Base-by-base conservation (phyloP, 192 early-diverging fungal species). In the Entomortierella chlamydospora region DNA sequence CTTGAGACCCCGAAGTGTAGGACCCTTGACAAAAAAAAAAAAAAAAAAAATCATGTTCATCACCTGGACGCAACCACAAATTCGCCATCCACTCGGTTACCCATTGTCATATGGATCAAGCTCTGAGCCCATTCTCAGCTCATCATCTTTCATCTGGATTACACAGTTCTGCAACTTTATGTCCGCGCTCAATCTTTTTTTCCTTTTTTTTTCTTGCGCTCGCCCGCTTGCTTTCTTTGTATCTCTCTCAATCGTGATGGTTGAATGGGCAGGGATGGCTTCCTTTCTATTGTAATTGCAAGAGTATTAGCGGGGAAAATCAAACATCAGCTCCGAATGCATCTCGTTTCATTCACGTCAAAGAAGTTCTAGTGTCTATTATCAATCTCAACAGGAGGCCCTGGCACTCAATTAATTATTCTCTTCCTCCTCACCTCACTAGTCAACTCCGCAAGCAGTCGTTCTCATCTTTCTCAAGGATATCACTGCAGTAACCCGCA, bases 401-500 rank as follows among this genome's bases (percentile, higher is more conserved):
- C n/a, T n/a, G n/a, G n/a, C n/a, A n/a, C n/a, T n/a, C n/a, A n/a
- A n/a, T n/a, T n/a, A n/a, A n/a, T n/a, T n/a, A n/a, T n/a, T n/a
- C 22, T 50, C 47, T 50, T 22, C 15, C 17, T 54, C 26, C 25
- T 54, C 2, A 26, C 17, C 49, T 5, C 15, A 23, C 51, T 82
- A 95, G 92, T 91, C 90, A 60, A 93, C 95, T 1, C 90, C 91
- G 67, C 96, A 98, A 84, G 93, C 95, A 42, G 87, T 95, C 26
- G 91, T 92, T 26, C 81, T 98, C 58, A 91, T 99, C 52, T 94
- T 96, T 58, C 87, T 99, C 41, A 95, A 95, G 81, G 97, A 98
- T 55, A 93, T 99, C 56, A 92, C 89, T 58, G 87, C 88, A 37
- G 94, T 99, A 22, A 90, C 89, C 47, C 89, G 98, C 56, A 94